A percentile compares a stretch with the other conserved stretches of the same genome.
phyloP scores from a whole-genome alignment of 2,329 filamentous ascomycete species.

The Zopfia rhizophila region DNA sequence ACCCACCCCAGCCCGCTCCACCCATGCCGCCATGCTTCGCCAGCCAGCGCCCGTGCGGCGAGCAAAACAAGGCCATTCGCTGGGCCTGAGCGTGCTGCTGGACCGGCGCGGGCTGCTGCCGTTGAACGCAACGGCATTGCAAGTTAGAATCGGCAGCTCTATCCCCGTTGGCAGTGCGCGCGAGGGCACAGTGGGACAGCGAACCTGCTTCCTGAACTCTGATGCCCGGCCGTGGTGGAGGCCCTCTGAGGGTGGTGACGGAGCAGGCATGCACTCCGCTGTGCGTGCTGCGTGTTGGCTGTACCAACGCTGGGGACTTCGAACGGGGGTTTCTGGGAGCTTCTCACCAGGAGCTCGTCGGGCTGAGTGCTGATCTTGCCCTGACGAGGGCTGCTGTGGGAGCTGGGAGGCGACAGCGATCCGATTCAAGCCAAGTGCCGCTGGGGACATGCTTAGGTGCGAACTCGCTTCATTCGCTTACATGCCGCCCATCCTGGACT shows the following conservation, averaged over 20 bases:
- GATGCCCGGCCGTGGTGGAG: background rate
- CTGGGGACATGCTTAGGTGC: too few relatives aligned
- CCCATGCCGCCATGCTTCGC: background rate
- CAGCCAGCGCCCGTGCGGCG: background rate
- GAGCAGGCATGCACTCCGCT: background rate
- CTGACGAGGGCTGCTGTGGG: too few relatives aligned
- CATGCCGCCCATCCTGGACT: too few relatives aligned
- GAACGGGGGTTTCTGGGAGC: too few relatives aligned
- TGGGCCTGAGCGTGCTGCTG: too few relatives aligned
- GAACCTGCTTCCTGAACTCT: too few relatives aligned
- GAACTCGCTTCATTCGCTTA: slow-evolving; percentile 3
- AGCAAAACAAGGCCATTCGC: too few relatives aligned
- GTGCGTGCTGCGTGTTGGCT: background rate
- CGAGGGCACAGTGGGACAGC: too few relatives aligned
- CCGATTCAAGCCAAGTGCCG: slow-evolving; percentile 27
- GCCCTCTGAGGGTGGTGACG: background rate
- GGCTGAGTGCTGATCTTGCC: slow-evolving; percentile 14
- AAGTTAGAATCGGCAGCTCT: background rate
- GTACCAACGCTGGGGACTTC: too few relatives aligned
- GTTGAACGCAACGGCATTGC: background rate
- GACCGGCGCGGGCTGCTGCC: background rate
- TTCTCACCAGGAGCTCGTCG: too few relatives aligned
- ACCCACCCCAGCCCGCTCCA: background rate
- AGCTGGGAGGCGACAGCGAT: slow-evolving; percentile 18
- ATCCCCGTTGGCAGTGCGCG: background rate